Percentiles rank a stretch among this genome's conserved stretches.
These are phyloP conservation scores for Linnemannia zychae DNA, from an alignment of 192 early-diverging fungal species.

Conservation along the genomic window DNA sequence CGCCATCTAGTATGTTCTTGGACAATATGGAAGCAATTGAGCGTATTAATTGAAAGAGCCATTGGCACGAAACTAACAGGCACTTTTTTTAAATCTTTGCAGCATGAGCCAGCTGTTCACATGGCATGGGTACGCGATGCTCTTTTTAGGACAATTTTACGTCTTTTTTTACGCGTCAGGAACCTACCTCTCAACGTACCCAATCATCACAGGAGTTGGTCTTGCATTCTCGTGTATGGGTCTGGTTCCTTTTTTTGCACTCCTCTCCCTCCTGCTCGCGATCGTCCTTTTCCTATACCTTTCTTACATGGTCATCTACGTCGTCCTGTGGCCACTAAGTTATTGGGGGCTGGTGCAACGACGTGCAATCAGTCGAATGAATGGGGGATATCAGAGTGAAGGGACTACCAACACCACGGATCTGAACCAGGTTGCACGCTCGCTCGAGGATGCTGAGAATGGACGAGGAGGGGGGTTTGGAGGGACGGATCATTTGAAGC, in stretches of 20 bases:
- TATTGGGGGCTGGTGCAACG: conserved; percentile 35
- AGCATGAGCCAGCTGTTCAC: conserved; percentile 43
- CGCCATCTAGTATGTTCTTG: conserved; percentile 45
- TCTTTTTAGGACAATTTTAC: conserved; percentile 35
- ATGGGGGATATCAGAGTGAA: conserved; percentile 40
- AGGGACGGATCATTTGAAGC: conserved; percentile 11
- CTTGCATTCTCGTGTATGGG: conserved; percentile 45
- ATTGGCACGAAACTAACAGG: neutral
- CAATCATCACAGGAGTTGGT: conserved; percentile 35
- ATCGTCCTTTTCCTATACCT: conserved; percentile 23
- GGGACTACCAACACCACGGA: conserved; percentile 49
- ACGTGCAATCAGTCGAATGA: conserved; percentile 46
- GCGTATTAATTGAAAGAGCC: neutral
- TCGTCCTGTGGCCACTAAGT: conserved; percentile 31
- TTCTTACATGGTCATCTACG: conserved; percentile 25
- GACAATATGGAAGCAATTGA: neutral
- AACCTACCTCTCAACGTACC: conserved; percentile 10
- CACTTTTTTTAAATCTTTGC: neutral
- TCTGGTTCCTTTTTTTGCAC: conserved; percentile 38
- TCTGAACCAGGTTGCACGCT: conserved; percentile 21
- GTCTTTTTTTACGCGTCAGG: conserved; percentile 26
- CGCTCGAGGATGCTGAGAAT: conserved; percentile 14
- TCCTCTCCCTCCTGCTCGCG: conserved; percentile 16
- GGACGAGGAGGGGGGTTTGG: conserved; percentile 17
- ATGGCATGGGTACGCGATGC: conserved; percentile 53